Conservation (phyloP, 331 rosid genomes). For the Quercus phellos region DNA sequence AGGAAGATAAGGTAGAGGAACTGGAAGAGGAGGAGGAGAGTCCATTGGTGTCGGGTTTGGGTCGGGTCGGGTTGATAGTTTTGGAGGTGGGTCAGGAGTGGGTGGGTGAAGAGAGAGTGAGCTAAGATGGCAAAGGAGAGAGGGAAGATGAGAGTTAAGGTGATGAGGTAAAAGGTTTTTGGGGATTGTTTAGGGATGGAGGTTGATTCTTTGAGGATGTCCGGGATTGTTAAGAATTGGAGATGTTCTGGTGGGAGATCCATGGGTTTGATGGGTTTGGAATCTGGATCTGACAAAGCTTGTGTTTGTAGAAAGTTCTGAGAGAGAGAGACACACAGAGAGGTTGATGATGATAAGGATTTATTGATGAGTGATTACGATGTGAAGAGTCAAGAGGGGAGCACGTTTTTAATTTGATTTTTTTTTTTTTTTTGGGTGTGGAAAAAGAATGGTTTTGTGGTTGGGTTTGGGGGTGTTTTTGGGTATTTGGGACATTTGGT, state of each 20-base stretch:
- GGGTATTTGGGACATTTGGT: too few species aligned
- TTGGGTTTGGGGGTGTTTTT: too few species aligned
- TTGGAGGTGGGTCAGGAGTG: constrained; percentile 59
- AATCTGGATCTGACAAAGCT: background rate
- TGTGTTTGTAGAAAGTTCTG: background rate
- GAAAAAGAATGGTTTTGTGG: too few species aligned
- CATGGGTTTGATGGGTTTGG: constrained; percentile 27
- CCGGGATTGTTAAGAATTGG: constrained; percentile 52
- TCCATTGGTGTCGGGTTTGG: constrained; percentile 64
- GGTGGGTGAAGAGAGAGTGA: constrained; percentile 95
- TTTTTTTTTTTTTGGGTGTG: too few species aligned
- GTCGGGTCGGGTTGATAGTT: constrained; percentile 50
- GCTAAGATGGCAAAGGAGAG: constrained; percentile 89
- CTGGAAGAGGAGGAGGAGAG: constrained; percentile 66
- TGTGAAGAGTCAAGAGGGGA: background rate
- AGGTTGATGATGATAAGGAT: background rate
- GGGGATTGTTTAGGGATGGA: constrained; percentile 81
- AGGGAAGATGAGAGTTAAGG: constrained; percentile 74
- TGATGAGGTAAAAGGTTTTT: constrained; percentile 79
- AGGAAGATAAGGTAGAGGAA: constrained; percentile 87
- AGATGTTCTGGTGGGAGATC: constrained; percentile 95
- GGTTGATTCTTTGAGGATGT: constrained; percentile 63
- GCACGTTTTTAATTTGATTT: too few species aligned
- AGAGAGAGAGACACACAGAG: background rate
- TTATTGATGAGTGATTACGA: background rate